Evolutionary conservation across 768 basidiomycete species (phyloP), one percentile per base, ranked within the genome.

Genomic region (Russula dissimulans): DNA sequence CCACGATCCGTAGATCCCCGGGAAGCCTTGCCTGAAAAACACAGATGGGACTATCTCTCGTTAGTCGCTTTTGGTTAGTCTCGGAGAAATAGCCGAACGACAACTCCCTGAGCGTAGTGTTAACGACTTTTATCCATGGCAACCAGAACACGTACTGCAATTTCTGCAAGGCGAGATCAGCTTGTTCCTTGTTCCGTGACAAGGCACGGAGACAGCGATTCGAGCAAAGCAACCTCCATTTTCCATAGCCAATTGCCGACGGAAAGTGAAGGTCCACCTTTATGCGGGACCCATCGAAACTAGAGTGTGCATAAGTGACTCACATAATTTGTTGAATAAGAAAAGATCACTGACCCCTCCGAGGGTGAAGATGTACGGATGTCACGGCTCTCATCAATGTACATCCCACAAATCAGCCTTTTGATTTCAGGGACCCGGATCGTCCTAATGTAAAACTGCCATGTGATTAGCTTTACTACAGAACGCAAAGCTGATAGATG

Each of bases 11-110:
- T 14, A 18, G 8, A 7, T 42, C 54, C 5, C 64, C 64, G 0
- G 64, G 64, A 8, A 65, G 57, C 53, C 62, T 50, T 9, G 62
- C 64, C 17, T 47, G 42, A 11, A 52, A 65, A 11, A 65, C 56
- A 3, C 59, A 57, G 8, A 65, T 32, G 0, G 57, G 64, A 17
- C 57, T 64, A 42, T 64, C 44, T n/a, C 14, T 59, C 3, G 64
- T 56, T 22, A 65, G 31, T 3, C 38, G 41, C 42, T 41, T 63
- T 31, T 63, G 62, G 1, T 65, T 65, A 2, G 58, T 54, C 18
- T 56, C 17, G 11, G 62, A 64, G 32, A 65, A 65, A 34, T 18
- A 56, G 0, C 62, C 62, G 5, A 31, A 42, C 10, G 62, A 63
- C 12, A 65, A 52, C 29, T 64, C 62, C 39, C 62, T 65, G 39